Evolutionary conservation across 2,329 filamentous ascomycete genomes (phyloP), one percentile per base, ranked within the genome.

Genomic region (Exophiala sp.): DNA sequence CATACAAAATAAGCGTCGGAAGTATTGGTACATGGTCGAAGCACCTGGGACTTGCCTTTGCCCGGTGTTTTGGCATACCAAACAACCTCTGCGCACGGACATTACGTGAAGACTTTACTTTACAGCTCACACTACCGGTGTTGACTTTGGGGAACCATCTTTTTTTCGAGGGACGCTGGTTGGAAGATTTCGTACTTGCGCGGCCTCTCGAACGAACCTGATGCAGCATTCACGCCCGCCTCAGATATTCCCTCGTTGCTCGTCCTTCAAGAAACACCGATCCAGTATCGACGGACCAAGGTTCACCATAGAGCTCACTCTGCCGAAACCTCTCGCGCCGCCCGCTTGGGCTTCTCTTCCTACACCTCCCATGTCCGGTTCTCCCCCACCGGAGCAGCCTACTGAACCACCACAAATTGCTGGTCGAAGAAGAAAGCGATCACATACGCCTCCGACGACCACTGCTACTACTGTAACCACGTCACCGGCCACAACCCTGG

Each of bases 291-390:
- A 64, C 61, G 55, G 52, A 47, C 53, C 62, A n/a, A 58, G 57
- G 52, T 64, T 66, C 39, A 60, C 61, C 36, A 52, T 65, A 43
- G 62, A 65, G 49, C 58, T 65, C 55, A 63, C 57, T 47, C 51
- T 63, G 52, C 58, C 64, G 38, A 62, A 65, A 56, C 51, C 59
- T 42, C 51, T 56, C 38, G 53, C 61, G 29, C 50, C 65, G 61
- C 71, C 69, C 60, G 66, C 67, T 43, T 66, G 70, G 69, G 70
- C 69, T 58, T 63, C 69, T 63, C 65, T 70, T 50, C 63, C 66
- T 60, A 65, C 68, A 65, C 68, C 68, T 70, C 69, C 69, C 68
- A 75, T 75, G 72, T 73, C 72, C 65, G 68, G 69, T 63, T 69
- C 71, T 62, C 67, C 69, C 59, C 65, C 66, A 61, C 65, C 63